Evolutionary conservation across 495 filamentous ascomycete species (phyloP).

Genomic region (Annulohypoxylon nitens): DNA sequence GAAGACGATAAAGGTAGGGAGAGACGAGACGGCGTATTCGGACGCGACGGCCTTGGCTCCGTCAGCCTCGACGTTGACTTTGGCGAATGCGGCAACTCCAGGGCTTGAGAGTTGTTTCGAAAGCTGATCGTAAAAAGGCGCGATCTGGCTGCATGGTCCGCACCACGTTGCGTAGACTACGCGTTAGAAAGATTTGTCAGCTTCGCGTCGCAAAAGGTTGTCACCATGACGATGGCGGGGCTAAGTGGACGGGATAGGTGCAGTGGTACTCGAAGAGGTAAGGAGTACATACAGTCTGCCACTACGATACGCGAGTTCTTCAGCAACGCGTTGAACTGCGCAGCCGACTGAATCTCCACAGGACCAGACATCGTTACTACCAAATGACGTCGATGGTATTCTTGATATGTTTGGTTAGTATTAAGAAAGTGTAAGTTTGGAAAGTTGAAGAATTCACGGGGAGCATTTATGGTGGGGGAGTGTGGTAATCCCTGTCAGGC

Average conservation of each 20-base stretch:
- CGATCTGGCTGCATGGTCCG: constrained; percentile 84
- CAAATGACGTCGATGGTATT: background rate
- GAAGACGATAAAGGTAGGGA: constrained; percentile 94
- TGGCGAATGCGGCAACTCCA: constrained; percentile 82
- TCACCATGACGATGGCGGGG: constrained; percentile 44
- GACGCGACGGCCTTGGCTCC: constrained; percentile 72
- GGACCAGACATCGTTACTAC: constrained; percentile 69
- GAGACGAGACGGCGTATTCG: constrained; percentile 76
- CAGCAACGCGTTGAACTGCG: constrained; percentile 78
- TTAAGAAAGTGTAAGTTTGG: constrained; percentile 13
- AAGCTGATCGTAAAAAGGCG: constrained; percentile 86
- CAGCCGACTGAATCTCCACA: constrained; percentile 76
- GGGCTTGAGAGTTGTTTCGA: constrained; percentile 77
- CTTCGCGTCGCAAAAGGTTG: constrained; percentile 30
- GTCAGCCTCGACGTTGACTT: constrained; percentile 85
- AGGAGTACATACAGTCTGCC: constrained; percentile 79
- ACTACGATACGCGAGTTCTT: constrained; percentile 79
- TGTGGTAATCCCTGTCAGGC: constrained; percentile 41
- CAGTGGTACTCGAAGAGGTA: constrained; percentile 30
- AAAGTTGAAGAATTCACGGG: constrained; percentile 25
- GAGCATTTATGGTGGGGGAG: constrained; percentile 32
- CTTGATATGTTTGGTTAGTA: constrained; percentile 5
- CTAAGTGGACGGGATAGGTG: constrained; percentile 33
- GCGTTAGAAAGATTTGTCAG: constrained; percentile 46
- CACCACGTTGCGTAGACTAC: constrained; percentile 92